Evolutionary conservation across 306 rosid genomes (phyloP), one percentile per base, ranked within the genome.

Genomic region (Nissolia schottii): DNA sequence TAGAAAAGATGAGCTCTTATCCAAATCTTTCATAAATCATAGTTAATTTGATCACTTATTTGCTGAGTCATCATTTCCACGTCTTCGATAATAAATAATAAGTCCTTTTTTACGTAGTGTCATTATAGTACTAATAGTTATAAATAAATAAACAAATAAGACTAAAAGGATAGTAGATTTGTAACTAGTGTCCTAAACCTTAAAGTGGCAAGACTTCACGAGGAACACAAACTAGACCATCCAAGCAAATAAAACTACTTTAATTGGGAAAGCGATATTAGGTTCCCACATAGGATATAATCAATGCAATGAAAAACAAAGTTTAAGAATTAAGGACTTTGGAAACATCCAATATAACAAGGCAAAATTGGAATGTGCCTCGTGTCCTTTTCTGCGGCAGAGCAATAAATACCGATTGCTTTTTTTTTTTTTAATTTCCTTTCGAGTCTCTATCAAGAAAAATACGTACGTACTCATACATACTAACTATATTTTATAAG

Each of bases 321-420:
- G 67, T 19, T 41, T 6, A 64, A 41, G 23, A 48, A 18, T 41
- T 6, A 64, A 41, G 23, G 53, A 18, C 83, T 68, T 78, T 56
- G 85, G 72, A 86, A 72, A 31, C 76, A 78, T 80, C 89, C 22
- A 13, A 70, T 7, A 35, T 29, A 75, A 55, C 67, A 62, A 74
- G 37, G 74, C 64, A 50, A 31, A 29, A 45, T 45, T 45, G 60
- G 28, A 27, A 25, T 48, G 34, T 50, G 65, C 2, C 40, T 16
- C 15, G 34, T 60, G 56, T 61, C 64, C 60, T 56, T 64, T 64
- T 1, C 23, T n/a, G 56, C 31, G 35, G 60, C 57, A 19, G 0
- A 12, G 53, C 46, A 69, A 63, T 69, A 55, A 68, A 55, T 62
- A 35, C 12, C 12, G 69, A 37, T 12, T 45, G 70, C 32, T 13